phyloP scores from a whole-genome alignment of 1,284 basidiomycete species.

The Trichosporon ovoides region DNA sequence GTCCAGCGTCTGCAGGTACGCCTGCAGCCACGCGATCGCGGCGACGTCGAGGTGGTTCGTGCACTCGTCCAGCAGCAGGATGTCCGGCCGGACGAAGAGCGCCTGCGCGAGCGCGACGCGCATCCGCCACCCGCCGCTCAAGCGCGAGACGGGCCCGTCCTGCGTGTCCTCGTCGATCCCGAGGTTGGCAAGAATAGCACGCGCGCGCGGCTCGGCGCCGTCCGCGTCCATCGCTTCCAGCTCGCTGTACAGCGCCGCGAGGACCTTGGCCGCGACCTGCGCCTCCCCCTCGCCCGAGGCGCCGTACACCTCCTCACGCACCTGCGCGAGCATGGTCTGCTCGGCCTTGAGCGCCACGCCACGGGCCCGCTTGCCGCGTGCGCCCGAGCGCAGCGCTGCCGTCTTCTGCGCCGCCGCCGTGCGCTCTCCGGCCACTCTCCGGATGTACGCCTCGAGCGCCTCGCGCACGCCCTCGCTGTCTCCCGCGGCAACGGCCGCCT shows the following conservation, averaged over 20 bases:
- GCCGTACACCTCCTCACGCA: conserved; percentile 12
- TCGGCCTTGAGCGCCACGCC: conserved; percentile 18
- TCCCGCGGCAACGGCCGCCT: not conserved
- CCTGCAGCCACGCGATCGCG: conserved; percentile 53
- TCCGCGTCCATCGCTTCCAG: conserved; percentile 44
- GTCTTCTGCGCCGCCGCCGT: conserved; percentile 16
- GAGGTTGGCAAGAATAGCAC: conserved; percentile 55
- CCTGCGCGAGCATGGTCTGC: conserved; percentile 13
- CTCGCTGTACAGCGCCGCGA: conserved; percentile 58
- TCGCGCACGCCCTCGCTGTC: not conserved
- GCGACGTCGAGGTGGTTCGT: conserved; percentile 52
- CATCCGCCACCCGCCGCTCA: conserved; percentile 68
- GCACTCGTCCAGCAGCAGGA: conserved; percentile 50
- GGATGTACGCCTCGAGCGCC: conserved; percentile 8
- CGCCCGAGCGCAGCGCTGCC: conserved; percentile 16
- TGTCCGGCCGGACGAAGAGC: conserved; percentile 49
- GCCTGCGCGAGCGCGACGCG: conserved; percentile 54
- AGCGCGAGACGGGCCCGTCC: conserved; percentile 51
- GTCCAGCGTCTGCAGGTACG: conserved; percentile 52
- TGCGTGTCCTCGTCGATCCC: conserved; percentile 59
- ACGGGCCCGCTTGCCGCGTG: conserved; percentile 22
- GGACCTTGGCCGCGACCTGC: conserved; percentile 47
- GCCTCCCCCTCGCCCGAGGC: not conserved
- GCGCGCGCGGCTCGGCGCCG: conserved; percentile 57
- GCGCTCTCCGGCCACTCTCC: conserved; percentile 11